These are phyloP conservation scores for Thelonectria olida DNA, from an alignment of 2,329 filamentous ascomycete genomes.

Conservation along the genomic window DNA sequence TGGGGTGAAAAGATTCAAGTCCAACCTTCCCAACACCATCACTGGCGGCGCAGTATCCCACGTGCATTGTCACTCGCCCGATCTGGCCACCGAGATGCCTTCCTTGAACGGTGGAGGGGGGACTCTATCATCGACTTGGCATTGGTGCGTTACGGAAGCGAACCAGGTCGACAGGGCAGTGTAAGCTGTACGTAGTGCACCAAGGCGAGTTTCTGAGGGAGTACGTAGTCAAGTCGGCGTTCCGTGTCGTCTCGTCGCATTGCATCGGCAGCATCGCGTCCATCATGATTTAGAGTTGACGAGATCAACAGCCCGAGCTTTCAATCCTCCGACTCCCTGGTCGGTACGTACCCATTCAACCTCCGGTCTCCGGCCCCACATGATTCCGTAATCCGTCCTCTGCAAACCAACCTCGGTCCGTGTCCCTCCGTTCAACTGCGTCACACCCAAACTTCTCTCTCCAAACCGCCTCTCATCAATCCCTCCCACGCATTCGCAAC, in stretches of 20 bases:
- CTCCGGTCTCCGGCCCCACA: not conserved
- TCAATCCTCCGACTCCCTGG: not conserved
- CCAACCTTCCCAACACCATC: constrained; percentile 1
- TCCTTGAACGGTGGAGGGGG: no score
- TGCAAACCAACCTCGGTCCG: constrained; percentile 22
- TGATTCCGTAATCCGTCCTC: no score
- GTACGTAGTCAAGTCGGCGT: not conserved
- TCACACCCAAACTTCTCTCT: not conserved
- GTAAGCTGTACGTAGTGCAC: no score
- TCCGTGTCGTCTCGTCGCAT: not conserved
- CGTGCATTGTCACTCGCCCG: constrained; percentile 27
- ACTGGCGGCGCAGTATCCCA: constrained; percentile 21
- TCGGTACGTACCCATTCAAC: constrained; percentile 1
- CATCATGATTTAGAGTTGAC: no score
- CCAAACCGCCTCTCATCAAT: not conserved
- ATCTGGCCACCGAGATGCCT: constrained; percentile 38
- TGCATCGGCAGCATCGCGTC: not conserved
- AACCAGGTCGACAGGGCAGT: no score
- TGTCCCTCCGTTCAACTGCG: constrained; percentile 16
- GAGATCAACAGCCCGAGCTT: not conserved
- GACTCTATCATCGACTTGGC: no score
- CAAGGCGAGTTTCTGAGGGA: no score
- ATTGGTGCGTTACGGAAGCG: no score
- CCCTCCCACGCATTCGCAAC: not conserved
- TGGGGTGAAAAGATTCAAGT: not conserved